Evolutionary conservation across 768 basidiomycete genomes (phyloP).

Genomic region (Rickenella mellea): DNA sequence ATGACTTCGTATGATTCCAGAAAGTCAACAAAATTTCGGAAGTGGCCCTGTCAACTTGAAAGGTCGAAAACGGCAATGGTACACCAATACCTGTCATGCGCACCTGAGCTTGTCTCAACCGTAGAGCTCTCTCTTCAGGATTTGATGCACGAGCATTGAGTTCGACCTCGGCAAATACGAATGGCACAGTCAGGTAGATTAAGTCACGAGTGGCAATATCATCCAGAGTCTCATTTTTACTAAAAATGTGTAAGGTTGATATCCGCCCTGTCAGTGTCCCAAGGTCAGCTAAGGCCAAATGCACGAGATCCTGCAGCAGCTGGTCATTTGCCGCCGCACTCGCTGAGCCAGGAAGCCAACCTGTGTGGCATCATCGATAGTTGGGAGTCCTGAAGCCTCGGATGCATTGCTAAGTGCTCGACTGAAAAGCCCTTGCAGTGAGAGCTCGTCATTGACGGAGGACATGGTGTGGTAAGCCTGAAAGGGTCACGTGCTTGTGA

Average conservation of each 20-base stretch:
- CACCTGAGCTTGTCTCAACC: constrained; percentile 51
- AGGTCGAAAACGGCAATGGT: constrained; percentile 5
- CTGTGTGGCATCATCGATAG: constrained; percentile 36
- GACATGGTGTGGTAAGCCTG: too few relatives aligned
- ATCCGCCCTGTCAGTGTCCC: constrained; percentile 43
- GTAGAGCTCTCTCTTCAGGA: constrained; percentile 44
- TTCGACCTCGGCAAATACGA: constrained; percentile 54
- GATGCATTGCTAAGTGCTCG: constrained; percentile 28
- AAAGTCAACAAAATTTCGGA: constrained; percentile 35
- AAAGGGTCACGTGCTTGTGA: too few relatives aligned
- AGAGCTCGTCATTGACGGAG: too few relatives aligned
- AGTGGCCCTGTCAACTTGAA: constrained; percentile 30
- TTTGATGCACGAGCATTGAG: constrained; percentile 48
- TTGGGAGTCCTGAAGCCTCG: constrained; percentile 29
- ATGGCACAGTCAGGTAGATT: constrained; percentile 68
- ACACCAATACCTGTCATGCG: constrained; percentile 13
- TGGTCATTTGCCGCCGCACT: constrained; percentile 4
- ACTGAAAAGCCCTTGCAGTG: constrained; percentile 29
- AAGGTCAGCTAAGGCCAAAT: constrained; percentile 47
- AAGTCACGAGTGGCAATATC: constrained; percentile 75
- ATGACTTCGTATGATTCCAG: constrained; percentile 63
- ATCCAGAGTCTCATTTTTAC: constrained; percentile 72
- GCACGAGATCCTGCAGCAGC: constrained; percentile 45
- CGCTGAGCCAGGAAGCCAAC: constrained; percentile 14
- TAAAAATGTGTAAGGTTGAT: constrained; percentile 61